phyloP scores from a whole-genome alignment of 2,329 filamentous ascomycete genomes.

The Fusarium verticillioides region DNA sequence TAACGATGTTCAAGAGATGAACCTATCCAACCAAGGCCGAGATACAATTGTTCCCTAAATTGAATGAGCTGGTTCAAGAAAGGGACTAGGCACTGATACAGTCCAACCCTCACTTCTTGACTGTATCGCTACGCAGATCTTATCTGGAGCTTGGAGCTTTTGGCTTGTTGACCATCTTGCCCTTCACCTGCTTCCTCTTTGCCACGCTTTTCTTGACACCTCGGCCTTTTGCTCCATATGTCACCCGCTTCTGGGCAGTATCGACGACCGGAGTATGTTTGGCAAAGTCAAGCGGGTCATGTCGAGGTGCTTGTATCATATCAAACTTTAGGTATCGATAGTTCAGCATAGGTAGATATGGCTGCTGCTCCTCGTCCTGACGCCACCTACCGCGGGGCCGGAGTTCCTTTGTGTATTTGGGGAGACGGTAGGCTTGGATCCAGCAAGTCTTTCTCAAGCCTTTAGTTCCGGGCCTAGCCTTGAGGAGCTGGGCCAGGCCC shows the following conservation, averaged over 20 bases:
- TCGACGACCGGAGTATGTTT: background rate
- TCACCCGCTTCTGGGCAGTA: background rate
- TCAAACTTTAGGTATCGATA: rapidly evolving
- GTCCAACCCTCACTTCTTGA: background rate
- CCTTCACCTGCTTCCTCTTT: background rate
- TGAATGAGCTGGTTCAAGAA: background rate
- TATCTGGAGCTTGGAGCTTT: background rate
- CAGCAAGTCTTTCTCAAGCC: background rate
- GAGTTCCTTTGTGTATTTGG: background rate
- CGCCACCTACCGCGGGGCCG: rapidly evolving
- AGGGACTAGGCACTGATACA: background rate
- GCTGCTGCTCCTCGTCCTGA: background rate
- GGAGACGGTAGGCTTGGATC: background rate
- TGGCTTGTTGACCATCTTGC: background rate
- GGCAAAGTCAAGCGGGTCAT: slow-evolving; percentile 12
- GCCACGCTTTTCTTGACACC: background rate
- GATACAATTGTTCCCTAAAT: too few species aligned
- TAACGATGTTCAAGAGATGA: background rate
- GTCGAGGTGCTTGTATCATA: background rate
- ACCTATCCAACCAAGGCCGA: background rate
- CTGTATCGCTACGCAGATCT: background rate
- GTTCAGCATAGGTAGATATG: slow-evolving; percentile 5
- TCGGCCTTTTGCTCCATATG: background rate
- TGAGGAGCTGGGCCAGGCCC: background rate
- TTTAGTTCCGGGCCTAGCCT: background rate